Conservation (phyloP, 2,329 filamentous ascomycete species). For the Paraconiothyrium sp. region DNA sequence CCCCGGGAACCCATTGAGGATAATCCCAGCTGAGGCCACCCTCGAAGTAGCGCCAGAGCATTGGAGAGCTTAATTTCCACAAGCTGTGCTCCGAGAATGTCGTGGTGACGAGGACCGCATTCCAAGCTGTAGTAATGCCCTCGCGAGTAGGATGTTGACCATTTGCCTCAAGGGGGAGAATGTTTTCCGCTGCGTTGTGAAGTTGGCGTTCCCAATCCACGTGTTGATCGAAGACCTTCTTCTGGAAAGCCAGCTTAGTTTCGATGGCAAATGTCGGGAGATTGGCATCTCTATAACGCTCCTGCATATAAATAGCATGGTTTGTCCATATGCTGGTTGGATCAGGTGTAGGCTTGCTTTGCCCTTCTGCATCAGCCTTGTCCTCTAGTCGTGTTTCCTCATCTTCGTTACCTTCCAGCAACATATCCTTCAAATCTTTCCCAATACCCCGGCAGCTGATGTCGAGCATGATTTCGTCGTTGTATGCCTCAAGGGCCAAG, state of each 20-base stretch:
- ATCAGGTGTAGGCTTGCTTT: neutral
- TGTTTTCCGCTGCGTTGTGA: neutral
- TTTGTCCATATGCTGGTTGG: neutral
- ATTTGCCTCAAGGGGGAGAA: neutral
- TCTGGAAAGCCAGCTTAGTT: constrained; percentile 14
- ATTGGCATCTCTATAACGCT: constrained; percentile 2
- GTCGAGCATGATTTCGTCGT: neutral
- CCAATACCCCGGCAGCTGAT: neutral
- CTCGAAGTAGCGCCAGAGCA: constrained; percentile 6
- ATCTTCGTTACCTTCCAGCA: neutral
- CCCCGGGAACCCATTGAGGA: constrained; percentile 8
- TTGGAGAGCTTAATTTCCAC: constrained; percentile 5
- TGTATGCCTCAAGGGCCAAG: neutral
- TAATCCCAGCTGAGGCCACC: constrained; percentile 6
- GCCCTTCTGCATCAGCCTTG: neutral
- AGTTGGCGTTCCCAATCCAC: constrained; percentile 6
- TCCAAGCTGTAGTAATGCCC: constrained; percentile 3
- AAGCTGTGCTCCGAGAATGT: constrained; percentile 13
- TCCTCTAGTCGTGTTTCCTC: neutral
- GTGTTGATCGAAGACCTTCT: constrained; percentile 11
- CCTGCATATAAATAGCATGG: constrained; percentile 10
- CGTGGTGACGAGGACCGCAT: constrained; percentile 5
- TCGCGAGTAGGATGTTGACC: neutral
- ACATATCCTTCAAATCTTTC: neutral
- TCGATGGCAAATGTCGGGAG: constrained; percentile 6